Evolutionary conservation across 768 basidiomycete genomes (phyloP).

Genomic region (Trametes cinnabarina): DNA sequence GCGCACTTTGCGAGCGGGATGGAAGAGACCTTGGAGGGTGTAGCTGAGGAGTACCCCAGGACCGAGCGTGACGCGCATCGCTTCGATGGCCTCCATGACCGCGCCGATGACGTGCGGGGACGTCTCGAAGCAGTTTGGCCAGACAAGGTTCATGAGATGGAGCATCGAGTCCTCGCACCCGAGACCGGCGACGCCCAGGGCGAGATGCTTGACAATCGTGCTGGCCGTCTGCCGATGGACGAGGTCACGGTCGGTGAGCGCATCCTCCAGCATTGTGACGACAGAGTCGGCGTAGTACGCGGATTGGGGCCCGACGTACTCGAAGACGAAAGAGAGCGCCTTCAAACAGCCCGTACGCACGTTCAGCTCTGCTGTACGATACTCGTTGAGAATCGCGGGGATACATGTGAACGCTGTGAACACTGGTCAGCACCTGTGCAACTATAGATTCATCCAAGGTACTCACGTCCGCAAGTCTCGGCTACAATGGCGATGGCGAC

Average conservation of each 20-base stretch:
- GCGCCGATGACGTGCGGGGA: constrained; percentile 97
- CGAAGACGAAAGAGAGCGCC: constrained; percentile 97
- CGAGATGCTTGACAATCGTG: constrained; percentile 97
- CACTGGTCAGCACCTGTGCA: not conserved
- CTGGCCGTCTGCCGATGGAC: constrained; percentile 98
- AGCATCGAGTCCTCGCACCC: constrained; percentile 98
- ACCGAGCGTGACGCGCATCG: constrained; percentile 94
- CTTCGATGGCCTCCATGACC: constrained; percentile 97
- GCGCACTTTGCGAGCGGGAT: constrained; percentile 94
- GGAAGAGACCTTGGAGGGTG: constrained; percentile 92
- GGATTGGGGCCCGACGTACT: constrained; percentile 97
- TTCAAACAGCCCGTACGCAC: constrained; percentile 99
- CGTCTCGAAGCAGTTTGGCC: constrained; percentile 99
- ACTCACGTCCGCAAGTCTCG: constrained; percentile 80
- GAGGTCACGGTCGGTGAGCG: constrained; percentile 95
- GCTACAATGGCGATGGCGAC: constrained; percentile 97
- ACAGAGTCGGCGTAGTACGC: constrained; percentile 97
- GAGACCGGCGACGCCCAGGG: constrained; percentile 93
- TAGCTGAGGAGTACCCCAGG: constrained; percentile 92
- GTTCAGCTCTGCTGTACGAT: constrained; percentile 96
- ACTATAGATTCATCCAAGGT: not conserved
- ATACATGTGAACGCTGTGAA: constrained; percentile 90
- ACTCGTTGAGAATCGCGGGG: constrained; percentile 97
- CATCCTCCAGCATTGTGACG: constrained; percentile 97
- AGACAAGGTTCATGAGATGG: constrained; percentile 96